Base-by-base conservation (phyloP, 129 eudicot genomes). In the Lonicera japonica region DNA sequence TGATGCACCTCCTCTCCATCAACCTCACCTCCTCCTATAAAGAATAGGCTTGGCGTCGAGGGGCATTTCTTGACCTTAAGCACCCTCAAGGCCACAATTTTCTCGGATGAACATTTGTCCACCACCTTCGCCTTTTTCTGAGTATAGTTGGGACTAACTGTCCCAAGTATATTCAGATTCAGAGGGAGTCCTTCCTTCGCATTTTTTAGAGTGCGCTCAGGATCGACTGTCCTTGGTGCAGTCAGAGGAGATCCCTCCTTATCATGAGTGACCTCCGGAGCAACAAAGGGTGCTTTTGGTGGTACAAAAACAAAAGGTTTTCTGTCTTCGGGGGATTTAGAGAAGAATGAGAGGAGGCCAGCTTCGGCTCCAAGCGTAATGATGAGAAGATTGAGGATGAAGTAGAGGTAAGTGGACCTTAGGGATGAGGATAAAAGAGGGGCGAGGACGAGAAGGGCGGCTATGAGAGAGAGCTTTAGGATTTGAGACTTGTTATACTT, bases 31-130 rank as follows among this genome's bases (percentile, higher is more conserved):
- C 46, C 73, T 36, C 71, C 83, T 9, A 77, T 73, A 58, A 77
- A 70, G 65, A 77, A 77, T 0, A 82, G 45, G 58, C 87, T 77
- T 24, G 83, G 83, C 7, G 66, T 77, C n/a, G 86, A 69, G 50
- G 77, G 72, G 41, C 83, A 69, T 54, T 77, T 77, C 73, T 63
- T 77, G 19, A 66, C 25, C 70, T 48, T 58, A 39, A 41, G 56
- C 46, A 48, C 63, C 56, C 56, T 45, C 1, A 17, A 56, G 29
- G 52, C 70, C 9, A 55, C 57, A 39, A 66, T 48, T 43, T 76
- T 76, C 16, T 55, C 73, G 15, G 74, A 60, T 0, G 70, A 54
- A 46, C 54, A 54, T 60, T 69, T 70, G 17, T 65, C 65, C 16
- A 69, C 65, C 52, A 54, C 39, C 29, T 52, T 65, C 8, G 11